Percentiles rank a stretch among this genome's conserved stretches.
These are phyloP conservation scores for Plantago major DNA, from an alignment of 257 asterid species.

Conservation along the genomic window DNA sequence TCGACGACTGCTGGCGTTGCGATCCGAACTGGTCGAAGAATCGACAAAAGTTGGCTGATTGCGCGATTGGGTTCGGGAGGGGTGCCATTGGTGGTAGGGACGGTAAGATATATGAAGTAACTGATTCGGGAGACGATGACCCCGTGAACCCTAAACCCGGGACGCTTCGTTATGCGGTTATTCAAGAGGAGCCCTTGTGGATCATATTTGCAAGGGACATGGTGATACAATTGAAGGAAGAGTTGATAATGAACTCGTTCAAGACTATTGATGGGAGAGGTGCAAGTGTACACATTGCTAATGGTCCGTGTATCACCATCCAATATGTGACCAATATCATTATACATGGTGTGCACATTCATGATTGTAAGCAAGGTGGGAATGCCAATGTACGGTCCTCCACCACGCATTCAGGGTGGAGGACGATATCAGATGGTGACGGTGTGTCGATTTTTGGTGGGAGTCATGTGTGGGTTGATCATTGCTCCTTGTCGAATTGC, in stretches of 20 bases:
- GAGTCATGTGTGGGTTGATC: conserved; percentile 83
- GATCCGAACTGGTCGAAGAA: conserved; percentile 62
- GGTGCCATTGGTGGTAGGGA: conserved; percentile 65
- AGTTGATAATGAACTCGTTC: conserved; percentile 76
- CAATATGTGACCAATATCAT: conserved; percentile 71
- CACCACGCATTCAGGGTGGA: conserved; percentile 70
- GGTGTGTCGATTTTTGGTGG: conserved; percentile 73
- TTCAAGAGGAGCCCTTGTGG: conserved; percentile 72
- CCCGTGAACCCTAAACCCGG: conserved; percentile 63
- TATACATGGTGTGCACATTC: conserved; percentile 69
- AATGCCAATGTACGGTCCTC: conserved; percentile 65
- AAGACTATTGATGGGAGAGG: conserved; percentile 86
- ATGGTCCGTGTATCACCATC: conserved; percentile 79
- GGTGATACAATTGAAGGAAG: conserved; percentile 72
- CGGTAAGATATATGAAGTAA: conserved; percentile 61
- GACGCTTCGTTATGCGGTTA: conserved; percentile 61
- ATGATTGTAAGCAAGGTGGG: conserved; percentile 78
- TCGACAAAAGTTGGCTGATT: conserved; percentile 65
- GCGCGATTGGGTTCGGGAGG: conserved; percentile 77
- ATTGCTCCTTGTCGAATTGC: conserved; percentile 63
- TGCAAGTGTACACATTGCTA: conserved; percentile 70
- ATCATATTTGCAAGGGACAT: conserved; percentile 69
- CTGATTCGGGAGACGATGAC: conserved; percentile 47
- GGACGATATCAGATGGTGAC: conserved; percentile 75
- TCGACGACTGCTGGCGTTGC: conserved; percentile 86